Evolutionary conservation across 257 asterid species (phyloP), one percentile per base, ranked within the genome.

Genomic region (Solanum bukasovii): DNA sequence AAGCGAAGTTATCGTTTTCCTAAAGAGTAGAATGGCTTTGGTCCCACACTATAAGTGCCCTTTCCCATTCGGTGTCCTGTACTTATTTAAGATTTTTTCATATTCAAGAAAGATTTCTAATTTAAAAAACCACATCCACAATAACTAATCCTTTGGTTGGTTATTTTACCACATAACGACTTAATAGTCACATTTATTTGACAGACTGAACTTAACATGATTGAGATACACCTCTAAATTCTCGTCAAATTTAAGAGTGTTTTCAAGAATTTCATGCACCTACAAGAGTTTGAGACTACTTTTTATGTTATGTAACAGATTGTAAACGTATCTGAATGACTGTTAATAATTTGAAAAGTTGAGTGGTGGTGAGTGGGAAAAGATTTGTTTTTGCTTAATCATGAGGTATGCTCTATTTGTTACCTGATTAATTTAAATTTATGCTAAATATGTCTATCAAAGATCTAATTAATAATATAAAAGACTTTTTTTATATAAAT

Each of bases 241-340:
- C 0, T 52, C 0, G 0, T 52, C 4, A 16, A 16, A 6, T 52
- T 52, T 52, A 14, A 5, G 23, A 13, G 56, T 0, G 20, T 46
- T 46, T 46, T 46, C 20, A 52, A 18, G n/a, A 52, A 2, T 16
- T 56, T 0, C n/a, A 1, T 18, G 2, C 2, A 6, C 0, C 1
- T 56, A 20, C n/a, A 56, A 56, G 4, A 56, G n/a, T 56, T 56
- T 18, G 25, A 56, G 11, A 56, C 0, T 0, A 56, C 1, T 56
- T 56, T 49, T 18, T 56, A 18, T 56, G 25, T 56, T 0, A 18
- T 20, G 4, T 56, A 7, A 20, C 65, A 6, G 0, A 56, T 56
- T 56, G 5, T 0, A 1, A 7, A 20, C 25, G 0, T 18, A 20
- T 18, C 0, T 56, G 4, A 56, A 56, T 56, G 1, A 52, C 4